phyloP scores from a whole-genome alignment of 2,329 filamentous ascomycete species.

The Thielaviopsis musarum region DNA sequence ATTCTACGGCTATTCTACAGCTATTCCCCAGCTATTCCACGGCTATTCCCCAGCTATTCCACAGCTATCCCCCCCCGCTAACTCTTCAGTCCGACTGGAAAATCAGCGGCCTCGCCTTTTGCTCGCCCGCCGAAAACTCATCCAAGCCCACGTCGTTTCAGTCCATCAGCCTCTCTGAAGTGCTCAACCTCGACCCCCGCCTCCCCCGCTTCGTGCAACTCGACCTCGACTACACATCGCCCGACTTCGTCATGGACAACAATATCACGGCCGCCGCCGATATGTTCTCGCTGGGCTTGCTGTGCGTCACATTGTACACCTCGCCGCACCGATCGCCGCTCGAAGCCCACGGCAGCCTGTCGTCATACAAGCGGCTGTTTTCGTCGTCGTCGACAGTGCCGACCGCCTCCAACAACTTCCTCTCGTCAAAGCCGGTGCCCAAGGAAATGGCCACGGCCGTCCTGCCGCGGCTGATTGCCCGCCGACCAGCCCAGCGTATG shows the following conservation, averaged over 20 bases:
- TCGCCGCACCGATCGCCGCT: constrained; percentile 82
- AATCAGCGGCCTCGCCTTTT: constrained; percentile 84
- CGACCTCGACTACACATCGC: constrained; percentile 83
- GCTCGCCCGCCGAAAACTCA: constrained; percentile 61
- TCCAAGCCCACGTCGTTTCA: constrained; percentile 58
- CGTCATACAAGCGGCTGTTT: constrained; percentile 74
- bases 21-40: no score
- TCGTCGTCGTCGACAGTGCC: constrained; percentile 63
- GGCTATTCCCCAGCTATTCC: no score
- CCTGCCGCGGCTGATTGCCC: constrained; percentile 70
- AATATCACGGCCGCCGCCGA: constrained; percentile 73
- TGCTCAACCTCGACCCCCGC: constrained; percentile 69
- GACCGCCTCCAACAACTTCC: constrained; percentile 65
- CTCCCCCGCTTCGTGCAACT: constrained; percentile 72
- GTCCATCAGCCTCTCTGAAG: constrained; percentile 68
- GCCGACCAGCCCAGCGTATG: constrained; percentile 73
- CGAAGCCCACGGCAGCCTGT: constrained; percentile 62
- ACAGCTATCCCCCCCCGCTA: background rate
- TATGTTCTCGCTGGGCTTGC: constrained; percentile 81
- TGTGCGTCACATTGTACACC: constrained; percentile 85
- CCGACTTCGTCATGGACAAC: constrained; percentile 85
- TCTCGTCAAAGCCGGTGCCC: constrained; percentile 64
- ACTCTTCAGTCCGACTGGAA: constrained; percentile 76
- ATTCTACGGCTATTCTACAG: no score
- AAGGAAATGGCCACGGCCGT: constrained; percentile 60